Conservation (phyloP, 2,329 filamentous ascomycete species). For the Esteya vermicola region DNA sequence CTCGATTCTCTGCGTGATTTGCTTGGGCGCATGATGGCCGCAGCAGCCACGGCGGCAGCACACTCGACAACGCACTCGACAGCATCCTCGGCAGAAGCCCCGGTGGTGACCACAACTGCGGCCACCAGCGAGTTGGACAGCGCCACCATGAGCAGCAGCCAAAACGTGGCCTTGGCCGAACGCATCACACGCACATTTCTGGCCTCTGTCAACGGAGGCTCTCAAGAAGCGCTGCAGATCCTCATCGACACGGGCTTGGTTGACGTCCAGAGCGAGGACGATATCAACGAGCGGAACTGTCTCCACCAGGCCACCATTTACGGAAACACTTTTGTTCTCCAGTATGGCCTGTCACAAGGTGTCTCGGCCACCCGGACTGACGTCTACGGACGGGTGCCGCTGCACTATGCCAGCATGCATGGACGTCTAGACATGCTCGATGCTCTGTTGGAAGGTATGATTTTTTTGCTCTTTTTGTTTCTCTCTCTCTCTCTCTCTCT, state of each 20-base stretch:
- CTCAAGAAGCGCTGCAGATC: constrained; percentile 58
- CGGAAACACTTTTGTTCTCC: constrained; percentile 65
- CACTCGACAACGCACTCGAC: too few relatives aligned
- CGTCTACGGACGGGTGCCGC: constrained; percentile 82
- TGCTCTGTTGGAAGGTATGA: constrained; percentile 49
- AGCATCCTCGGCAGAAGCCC: too few relatives aligned
- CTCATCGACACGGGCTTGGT: constrained; percentile 72
- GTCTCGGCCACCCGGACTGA: constrained; percentile 73
- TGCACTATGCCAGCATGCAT: constrained; percentile 96
- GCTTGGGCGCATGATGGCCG: constrained; percentile 53
- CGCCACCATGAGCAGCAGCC: constrained; percentile 17
- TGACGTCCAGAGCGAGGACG: constrained; percentile 85
- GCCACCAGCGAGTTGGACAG: too few relatives aligned
- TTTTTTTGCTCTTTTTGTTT: not conserved
- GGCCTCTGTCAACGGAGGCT: constrained; percentile 74
- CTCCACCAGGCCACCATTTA: constrained; percentile 95
- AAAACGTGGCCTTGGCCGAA: constrained; percentile 46
- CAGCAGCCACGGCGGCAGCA: constrained; percentile 39
- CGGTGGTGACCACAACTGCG: too few relatives aligned
- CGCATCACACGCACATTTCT: constrained; percentile 83
- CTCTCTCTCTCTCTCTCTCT: not conserved
- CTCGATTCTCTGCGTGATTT: constrained; percentile 65
- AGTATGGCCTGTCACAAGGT: constrained; percentile 56
- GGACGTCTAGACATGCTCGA: constrained; percentile 75
- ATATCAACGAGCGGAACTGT: constrained; percentile 95